These are phyloP conservation scores for Penicillium decumbens DNA, from an alignment of 2,329 filamentous ascomycete species.

Conservation along the genomic window DNA sequence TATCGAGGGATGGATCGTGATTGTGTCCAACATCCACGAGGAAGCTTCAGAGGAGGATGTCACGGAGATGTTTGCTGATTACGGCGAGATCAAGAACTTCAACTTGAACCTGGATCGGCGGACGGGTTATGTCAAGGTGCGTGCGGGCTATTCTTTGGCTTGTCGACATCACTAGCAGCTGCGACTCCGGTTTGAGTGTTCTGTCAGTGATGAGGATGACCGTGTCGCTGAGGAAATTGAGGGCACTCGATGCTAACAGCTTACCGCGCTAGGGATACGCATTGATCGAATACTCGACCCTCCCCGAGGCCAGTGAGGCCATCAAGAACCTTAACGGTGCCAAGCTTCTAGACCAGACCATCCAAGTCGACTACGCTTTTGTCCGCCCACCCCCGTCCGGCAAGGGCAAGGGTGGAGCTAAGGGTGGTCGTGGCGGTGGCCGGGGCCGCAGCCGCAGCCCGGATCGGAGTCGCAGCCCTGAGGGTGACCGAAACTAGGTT, in stretches of 20 bases:
- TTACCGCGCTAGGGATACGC: slow-evolving; percentile 54
- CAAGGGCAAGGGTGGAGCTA: slow-evolving; percentile 42
- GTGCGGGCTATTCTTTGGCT: slow-evolving; percentile 10
- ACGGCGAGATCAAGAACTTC: slow-evolving; percentile 63
- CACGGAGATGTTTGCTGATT: slow-evolving; percentile 62
- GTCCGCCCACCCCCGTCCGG: slow-evolving; percentile 54
- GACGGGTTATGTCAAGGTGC: slow-evolving; percentile 64
- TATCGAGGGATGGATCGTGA: slow-evolving; percentile 65
- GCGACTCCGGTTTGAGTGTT: not conserved
- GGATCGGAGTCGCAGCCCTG: slow-evolving; percentile 45
- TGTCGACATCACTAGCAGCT: not conserved
- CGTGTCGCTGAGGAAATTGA: not conserved
- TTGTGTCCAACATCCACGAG: slow-evolving; percentile 65
- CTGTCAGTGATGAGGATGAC: not conserved
- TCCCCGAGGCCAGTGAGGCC: slow-evolving; percentile 59
- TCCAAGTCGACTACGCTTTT: slow-evolving; percentile 62
- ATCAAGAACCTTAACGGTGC: slow-evolving; percentile 58
- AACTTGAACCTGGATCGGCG: slow-evolving; percentile 62
- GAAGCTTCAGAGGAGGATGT: slow-evolving; percentile 65
- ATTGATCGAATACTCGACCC: slow-evolving; percentile 61
- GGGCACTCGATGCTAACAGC: slow-evolving; percentile 10
- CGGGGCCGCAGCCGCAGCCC: slow-evolving; percentile 44
- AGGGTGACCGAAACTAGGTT: slow-evolving; percentile 33
- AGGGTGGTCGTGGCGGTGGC: slow-evolving; percentile 40
- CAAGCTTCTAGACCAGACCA: slow-evolving; percentile 62